phyloP scores from a whole-genome alignment of 2,329 filamentous ascomycete genomes.

The Chrysoporthe puriensis region DNA sequence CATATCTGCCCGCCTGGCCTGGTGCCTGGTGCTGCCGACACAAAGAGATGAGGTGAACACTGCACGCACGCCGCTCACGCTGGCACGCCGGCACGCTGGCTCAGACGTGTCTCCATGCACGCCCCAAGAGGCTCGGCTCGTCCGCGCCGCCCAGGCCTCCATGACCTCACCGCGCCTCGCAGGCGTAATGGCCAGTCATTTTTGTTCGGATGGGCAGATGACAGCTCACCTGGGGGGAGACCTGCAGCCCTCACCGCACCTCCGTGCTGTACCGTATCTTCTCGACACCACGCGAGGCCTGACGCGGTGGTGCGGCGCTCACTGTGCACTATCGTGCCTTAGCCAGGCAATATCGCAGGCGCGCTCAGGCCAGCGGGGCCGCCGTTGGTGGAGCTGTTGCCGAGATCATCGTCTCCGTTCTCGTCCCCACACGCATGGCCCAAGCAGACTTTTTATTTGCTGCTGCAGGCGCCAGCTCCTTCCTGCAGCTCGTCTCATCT shows the following conservation, averaged over 20 bases:
- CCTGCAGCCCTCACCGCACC: conserved; percentile 1
- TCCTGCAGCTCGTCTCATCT: neutral
- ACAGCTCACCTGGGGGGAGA: neutral
- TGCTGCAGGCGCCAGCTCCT: neutral
- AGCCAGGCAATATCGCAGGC: neutral
- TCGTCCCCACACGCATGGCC: neutral
- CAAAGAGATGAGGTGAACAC: neutral
- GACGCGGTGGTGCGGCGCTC: neutral
- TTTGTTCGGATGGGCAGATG: neutral
- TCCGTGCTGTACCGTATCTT: neutral
- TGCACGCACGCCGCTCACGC: neutral
- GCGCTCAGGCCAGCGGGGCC: conserved; percentile 14
- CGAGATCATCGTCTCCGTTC: conserved; percentile 3
- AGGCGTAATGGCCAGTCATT: neutral
- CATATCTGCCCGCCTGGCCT: neutral
- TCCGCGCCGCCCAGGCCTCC: neutral
- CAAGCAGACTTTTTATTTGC: neutral
- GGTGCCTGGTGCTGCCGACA: no score
- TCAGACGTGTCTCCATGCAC: neutral
- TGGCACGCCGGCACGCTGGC: no score
- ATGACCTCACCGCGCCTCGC: neutral
- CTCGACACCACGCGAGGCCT: neutral
- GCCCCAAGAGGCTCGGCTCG: neutral
- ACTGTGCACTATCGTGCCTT: neutral
- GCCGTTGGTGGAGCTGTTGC: conserved; percentile 20